Percentiles rank a stretch among this genome's conserved stretches.
Evolutionary conservation across 371 early-diverging fungal genomes (phyloP).

Genomic region (Coemansia sp.): DNA sequence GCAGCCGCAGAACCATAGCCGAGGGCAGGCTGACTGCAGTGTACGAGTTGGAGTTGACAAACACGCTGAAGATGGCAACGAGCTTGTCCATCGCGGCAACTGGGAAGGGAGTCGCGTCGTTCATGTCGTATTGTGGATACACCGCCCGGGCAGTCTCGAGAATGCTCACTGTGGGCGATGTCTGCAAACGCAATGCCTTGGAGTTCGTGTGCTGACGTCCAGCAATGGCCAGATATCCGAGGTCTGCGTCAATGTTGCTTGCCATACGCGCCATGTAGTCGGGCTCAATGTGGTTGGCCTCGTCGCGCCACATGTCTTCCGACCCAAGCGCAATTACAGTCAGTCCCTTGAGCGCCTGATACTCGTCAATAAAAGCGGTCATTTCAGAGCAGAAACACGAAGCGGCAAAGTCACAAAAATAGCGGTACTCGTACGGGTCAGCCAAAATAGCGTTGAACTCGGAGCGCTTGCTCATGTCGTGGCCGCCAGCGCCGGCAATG

Average conservation of each 20-base stretch:
- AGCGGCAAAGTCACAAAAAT: slow-evolving; percentile 44
- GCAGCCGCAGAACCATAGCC: slow-evolving; percentile 35
- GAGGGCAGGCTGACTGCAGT: slow-evolving; percentile 43
- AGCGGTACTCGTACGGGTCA: slow-evolving; percentile 41
- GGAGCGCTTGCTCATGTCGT: slow-evolving; percentile 22
- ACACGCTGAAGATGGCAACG: slow-evolving; percentile 45
- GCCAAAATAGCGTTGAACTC: slow-evolving; percentile 38
- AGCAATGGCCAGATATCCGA: slow-evolving; percentile 37
- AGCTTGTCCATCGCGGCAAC: slow-evolving; percentile 47
- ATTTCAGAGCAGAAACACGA: slow-evolving; percentile 50
- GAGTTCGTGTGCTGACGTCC: slow-evolving; percentile 17
- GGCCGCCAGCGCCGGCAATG: slow-evolving; percentile 38
- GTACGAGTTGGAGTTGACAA: slow-evolving; percentile 46
- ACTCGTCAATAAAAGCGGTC: slow-evolving; percentile 48
- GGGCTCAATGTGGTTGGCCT: slow-evolving; percentile 37
- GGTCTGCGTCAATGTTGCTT: slow-evolving; percentile 14
- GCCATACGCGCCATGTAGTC: slow-evolving; percentile 27
- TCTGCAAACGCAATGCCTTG: slow-evolving; percentile 33
- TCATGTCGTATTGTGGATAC: slow-evolving; percentile 42
- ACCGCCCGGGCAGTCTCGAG: slow-evolving; percentile 43
- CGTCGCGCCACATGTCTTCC: slow-evolving; percentile 41
- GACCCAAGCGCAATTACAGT: slow-evolving; percentile 33
- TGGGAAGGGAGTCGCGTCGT: slow-evolving; percentile 38
- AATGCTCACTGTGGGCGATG: slow-evolving; percentile 41
- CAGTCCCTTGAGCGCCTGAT: slow-evolving; percentile 43